Evolutionary conservation across 2,329 filamentous ascomycete species (phyloP).

Genomic region (Claviceps sp.): DNA sequence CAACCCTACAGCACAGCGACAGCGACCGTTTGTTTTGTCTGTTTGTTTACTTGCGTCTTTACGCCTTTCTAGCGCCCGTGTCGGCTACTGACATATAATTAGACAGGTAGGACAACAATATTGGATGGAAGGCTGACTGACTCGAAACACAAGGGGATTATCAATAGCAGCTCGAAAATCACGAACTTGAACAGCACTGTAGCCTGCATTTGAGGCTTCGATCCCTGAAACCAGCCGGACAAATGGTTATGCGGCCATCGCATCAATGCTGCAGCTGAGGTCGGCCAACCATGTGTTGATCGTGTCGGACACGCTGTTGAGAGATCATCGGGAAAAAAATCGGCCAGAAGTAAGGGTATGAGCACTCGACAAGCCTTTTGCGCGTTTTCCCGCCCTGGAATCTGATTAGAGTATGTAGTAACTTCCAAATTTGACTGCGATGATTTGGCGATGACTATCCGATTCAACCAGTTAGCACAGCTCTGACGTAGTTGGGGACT

Average conservation of each 20-base stretch:
- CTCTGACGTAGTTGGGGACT: neutral
- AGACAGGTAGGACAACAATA: constrained; percentile 27
- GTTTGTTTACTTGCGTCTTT: no score
- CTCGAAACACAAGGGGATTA: constrained; percentile 29
- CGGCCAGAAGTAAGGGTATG: no score
- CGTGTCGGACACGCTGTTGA: constrained; percentile 25
- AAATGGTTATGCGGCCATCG: constrained; percentile 32
- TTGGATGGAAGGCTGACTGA: constrained; percentile 26
- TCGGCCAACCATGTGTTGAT: constrained; percentile 30
- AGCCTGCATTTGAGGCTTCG: constrained; percentile 29
- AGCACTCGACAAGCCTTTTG: constrained; percentile 19
- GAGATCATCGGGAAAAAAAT: no score
- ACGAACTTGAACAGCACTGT: constrained; percentile 30
- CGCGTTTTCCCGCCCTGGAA: constrained; percentile 9
- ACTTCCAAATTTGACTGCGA: no score
- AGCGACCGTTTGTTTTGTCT: no score
- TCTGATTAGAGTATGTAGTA: no score
- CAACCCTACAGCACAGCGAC: constrained; percentile 7
- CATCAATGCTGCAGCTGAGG: constrained; percentile 24
- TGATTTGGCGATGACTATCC: neutral
- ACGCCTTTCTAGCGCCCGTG: constrained; percentile 28
- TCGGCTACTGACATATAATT: constrained; percentile 27
- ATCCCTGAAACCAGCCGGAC: constrained; percentile 19
- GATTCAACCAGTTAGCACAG: neutral
- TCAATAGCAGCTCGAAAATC: constrained; percentile 25